Evolutionary conservation across 768 basidiomycete species (phyloP).

Genomic region (Pleurotus tuber-regium): DNA sequence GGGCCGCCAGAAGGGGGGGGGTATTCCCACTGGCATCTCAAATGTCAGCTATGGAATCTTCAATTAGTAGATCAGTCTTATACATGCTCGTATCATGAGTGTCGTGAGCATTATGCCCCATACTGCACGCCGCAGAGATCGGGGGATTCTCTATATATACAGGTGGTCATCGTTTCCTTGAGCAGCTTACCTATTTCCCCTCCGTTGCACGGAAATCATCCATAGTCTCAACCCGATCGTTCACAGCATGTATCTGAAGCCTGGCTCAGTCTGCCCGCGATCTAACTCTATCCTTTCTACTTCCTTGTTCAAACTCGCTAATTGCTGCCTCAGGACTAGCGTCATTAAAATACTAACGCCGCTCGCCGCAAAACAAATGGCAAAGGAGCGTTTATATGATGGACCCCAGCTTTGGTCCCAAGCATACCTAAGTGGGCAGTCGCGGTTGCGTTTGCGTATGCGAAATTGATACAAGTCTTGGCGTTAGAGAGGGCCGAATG

Average conservation of each 20-base stretch:
- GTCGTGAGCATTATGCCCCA: no score
- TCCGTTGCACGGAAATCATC: no score
- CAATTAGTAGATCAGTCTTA: no score
- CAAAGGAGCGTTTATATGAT: slow-evolving; percentile 49
- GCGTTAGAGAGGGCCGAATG: no score
- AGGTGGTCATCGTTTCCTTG: no score
- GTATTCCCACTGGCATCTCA: no score
- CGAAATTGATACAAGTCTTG: not conserved
- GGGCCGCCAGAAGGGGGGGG: no score
- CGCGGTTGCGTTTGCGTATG: not conserved
- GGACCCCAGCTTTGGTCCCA: slow-evolving; percentile 53
- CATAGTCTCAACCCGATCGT: not conserved
- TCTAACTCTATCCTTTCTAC: slow-evolving; percentile 16
- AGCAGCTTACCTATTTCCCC: no score
- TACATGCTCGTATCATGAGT: no score
- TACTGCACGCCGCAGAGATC: no score
- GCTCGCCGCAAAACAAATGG: slow-evolving; percentile 52
- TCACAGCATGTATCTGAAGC: slow-evolving; percentile 5
- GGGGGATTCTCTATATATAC: no score
- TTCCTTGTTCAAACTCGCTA: slow-evolving; percentile 23
- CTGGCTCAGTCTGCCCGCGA: not conserved
- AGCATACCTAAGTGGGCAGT: slow-evolving; percentile 33
- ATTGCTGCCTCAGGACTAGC: slow-evolving; percentile 25
- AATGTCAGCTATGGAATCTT: no score
- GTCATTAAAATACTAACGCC: slow-evolving; percentile 35